A percentile compares a stretch with the other conserved stretches of the same genome.
phyloP scores from a whole-genome alignment of 2,329 filamentous ascomycete genomes.

The Fusarium sterilihyphosum region DNA sequence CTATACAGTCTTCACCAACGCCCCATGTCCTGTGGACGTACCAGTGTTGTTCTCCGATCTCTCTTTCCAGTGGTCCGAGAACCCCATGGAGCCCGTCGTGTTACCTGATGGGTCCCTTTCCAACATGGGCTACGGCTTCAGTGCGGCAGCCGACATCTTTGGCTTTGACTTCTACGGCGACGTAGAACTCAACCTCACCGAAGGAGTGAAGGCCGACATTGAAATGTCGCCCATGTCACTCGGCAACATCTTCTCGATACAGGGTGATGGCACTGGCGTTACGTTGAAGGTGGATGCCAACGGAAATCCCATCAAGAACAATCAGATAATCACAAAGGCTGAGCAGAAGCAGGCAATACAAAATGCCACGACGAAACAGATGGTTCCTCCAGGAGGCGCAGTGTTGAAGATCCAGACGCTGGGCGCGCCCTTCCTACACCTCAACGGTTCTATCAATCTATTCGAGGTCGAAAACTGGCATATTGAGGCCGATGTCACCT shows the following conservation, averaged over 20 bases:
- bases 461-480: neutral
- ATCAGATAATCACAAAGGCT: neutral
- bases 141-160: neutral
- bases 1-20: neutral
- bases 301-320: neutral
- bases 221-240: neutral
- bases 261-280: neutral
- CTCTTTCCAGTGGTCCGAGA: neutral
- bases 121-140: slow-evolving; percentile 1
- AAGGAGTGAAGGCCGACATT: neutral
- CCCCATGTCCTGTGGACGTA: neutral
- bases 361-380: neutral
- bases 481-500: neutral
- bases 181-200: neutral
- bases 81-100: neutral
- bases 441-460: neutral
- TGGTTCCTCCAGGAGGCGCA: neutral
- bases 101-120: neutral
- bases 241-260: neutral
- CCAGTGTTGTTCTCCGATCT: neutral
- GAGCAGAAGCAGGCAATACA: neutral
- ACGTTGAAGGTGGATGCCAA: neutral
- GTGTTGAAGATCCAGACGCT: neutral
- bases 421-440: neutral
- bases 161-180: neutral